Base-by-base conservation (phyloP, 306 rosid genomes). In the Prunus padus region DNA sequence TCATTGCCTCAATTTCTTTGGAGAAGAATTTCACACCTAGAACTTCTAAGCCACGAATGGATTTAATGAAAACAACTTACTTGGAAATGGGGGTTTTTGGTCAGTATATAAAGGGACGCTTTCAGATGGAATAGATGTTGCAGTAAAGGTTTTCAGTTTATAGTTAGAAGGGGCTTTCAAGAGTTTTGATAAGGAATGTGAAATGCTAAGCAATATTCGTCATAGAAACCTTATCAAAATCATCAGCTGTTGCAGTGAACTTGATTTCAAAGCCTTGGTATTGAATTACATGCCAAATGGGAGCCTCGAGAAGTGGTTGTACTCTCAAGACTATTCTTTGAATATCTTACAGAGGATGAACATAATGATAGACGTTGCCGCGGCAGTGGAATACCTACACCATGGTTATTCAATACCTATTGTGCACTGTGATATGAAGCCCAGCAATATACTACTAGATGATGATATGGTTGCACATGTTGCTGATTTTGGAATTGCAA, bases 311-410 rank as follows among this genome's bases (percentile, higher is more conserved):
- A 68, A 22, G n/a, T 74, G 71, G 80, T 62, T 80, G 59, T 13
- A 80, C 28, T 26, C 31, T 37, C 4, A 22, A 2, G 10, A 33
- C 19, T 33, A 7, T 12, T 56, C 56, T 50, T 33, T 74, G 75
- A 59, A 33, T n/a, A 65, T 67, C 47, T 8, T 67, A 0, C 75
- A 79, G 23, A 16, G 55, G 55, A 4, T 77, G 65, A 69, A 69
- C 46, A 51, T 62, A 30, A 70, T 77, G 37, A 5, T 31, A 31
- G 37, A 31, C 0, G 37, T 0, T 31, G 37, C 37, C 0, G 0
- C 6, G 0, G 81, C 78, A 2, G 44, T 85, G 47, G 86, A 82
- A 19, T 82, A 85, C 55, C 86, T 85, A 14, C 89, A 85, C 45
- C 72, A 82, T 73, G 88, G 82, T 22, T 76, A 71, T 65, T 51